A percentile compares a stretch with the other conserved stretches of the same genome.
These are phyloP conservation scores for Globisporangium camurandrum DNA, from an alignment of 352 stramenopile genomes.

Conservation along the genomic window DNA sequence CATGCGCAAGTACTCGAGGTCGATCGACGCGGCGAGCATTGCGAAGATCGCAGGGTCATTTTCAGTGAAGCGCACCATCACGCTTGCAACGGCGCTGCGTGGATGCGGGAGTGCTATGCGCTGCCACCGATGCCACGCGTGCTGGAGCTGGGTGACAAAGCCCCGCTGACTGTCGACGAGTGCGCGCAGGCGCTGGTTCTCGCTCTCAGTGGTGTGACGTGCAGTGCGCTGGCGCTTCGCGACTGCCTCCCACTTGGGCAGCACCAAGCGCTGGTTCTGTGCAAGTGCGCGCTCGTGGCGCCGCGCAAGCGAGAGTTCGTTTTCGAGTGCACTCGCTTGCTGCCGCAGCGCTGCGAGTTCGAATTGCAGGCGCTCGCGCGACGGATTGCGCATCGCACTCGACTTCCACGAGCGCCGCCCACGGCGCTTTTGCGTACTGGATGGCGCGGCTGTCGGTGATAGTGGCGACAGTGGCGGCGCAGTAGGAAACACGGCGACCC, in stretches of 20 bases:
- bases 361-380: constrained; percentile 6
- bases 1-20: constrained; percentile 26
- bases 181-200: constrained; percentile 6
- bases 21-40: constrained; percentile 29
- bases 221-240: constrained; percentile 4
- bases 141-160: constrained; percentile 4
- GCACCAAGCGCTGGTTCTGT: neutral
- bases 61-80: constrained; percentile 15
- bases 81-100: neutral
- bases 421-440: neutral
- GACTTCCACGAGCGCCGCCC: constrained; percentile 1
- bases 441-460: neutral
- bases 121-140: constrained; percentile 6
- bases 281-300: neutral
- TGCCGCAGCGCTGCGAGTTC: constrained; percentile 6
- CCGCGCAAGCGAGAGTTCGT: constrained; percentile 1
- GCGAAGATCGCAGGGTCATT: constrained; percentile 23
- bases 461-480: neutral
- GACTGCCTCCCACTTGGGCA: constrained; percentile 8
- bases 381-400: constrained; percentile 3
- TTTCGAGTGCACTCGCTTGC: constrained; percentile 1
- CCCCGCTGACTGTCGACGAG: constrained; percentile 1
- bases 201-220: constrained; percentile 1
- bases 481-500: neutral
- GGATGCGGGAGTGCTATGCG: neutral